These are phyloP conservation scores for Thinopyrum elongatum DNA, from an alignment of 176 grass and related monocot genomes.

Conservation along the genomic window DNA sequence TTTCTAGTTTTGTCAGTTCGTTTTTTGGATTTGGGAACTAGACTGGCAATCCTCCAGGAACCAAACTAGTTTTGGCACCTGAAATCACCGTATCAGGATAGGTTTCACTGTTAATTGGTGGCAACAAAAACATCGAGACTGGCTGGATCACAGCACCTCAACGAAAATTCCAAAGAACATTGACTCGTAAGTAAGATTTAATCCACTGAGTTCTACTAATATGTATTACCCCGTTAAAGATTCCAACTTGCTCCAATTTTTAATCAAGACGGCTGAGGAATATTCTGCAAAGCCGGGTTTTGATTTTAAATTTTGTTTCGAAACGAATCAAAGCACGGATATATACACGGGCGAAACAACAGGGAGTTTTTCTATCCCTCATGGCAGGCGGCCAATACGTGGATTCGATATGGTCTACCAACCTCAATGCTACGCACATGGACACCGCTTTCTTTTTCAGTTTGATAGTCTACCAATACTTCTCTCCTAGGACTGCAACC, in stretches of 20 bases:
- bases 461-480: not conserved
- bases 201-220: not conserved
- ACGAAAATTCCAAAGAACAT: not conserved
- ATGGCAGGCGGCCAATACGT: not conserved
- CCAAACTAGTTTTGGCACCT: not conserved
- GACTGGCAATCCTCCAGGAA: not conserved
- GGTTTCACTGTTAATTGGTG: not conserved
- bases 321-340: slow-evolving; percentile 7
- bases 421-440: slow-evolving; percentile 40
- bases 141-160: not conserved
- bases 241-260: not conserved
- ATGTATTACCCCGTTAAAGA: not conserved
- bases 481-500: not conserved
- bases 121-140: not conserved
- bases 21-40: not conserved
- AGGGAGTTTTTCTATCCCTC: not conserved
- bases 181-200: not conserved
- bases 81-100: not conserved
- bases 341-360: slow-evolving; percentile 21
- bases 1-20: not conserved
- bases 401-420: slow-evolving; percentile 28
- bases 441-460: slow-evolving; percentile 17
- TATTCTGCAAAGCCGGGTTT: not conserved
- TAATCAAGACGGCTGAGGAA: slow-evolving; percentile 18
- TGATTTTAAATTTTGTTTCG: not conserved